Conservation (phyloP, 805 yeast species). For the Candida gorgasii region DNA sequence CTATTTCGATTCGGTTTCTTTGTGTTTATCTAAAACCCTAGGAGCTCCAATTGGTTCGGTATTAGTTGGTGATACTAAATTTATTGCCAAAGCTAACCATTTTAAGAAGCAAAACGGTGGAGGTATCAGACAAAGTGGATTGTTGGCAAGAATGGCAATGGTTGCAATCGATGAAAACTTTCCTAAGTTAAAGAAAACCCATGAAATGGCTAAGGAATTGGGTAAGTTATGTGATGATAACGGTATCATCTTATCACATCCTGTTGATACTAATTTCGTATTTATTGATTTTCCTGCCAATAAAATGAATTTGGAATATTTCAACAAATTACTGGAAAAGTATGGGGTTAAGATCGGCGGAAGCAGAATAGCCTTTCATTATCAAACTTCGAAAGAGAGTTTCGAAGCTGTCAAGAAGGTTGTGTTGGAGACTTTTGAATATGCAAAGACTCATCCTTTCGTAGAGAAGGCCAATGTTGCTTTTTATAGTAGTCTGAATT, state of each 20-base stretch:
- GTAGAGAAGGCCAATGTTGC: background rate
- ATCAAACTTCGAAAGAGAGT: conserved; percentile 33
- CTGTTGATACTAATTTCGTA: conserved; percentile 44
- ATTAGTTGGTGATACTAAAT: conserved; percentile 32
- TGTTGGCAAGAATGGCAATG: conserved; percentile 42
- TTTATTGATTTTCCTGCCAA: conserved; percentile 36
- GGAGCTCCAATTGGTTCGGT: conserved; percentile 49
- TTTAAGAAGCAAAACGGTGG: conserved; percentile 47
- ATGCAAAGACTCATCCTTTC: conserved; percentile 36
- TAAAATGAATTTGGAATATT: conserved; percentile 28
- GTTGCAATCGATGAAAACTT: conserved; percentile 43
- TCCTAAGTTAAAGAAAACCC: conserved; percentile 31
- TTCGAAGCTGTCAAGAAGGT: conserved; percentile 45
- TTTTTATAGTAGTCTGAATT: background rate
- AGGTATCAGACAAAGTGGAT: conserved; percentile 45
- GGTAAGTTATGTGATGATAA: conserved; percentile 30
- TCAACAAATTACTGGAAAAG: conserved; percentile 46
- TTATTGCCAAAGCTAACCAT: conserved; percentile 44
- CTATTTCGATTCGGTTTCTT: conserved; percentile 42
- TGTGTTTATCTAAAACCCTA: conserved; percentile 42
- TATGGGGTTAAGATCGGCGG: conserved; percentile 69
- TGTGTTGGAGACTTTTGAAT: conserved; percentile 55
- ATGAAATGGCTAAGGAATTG: conserved; percentile 34
- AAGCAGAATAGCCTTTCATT: conserved; percentile 38
- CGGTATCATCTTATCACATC: conserved; percentile 34